Conservation (phyloP, 352 stramenopile genomes). For the Ochromonadaceae sp. region DNA sequence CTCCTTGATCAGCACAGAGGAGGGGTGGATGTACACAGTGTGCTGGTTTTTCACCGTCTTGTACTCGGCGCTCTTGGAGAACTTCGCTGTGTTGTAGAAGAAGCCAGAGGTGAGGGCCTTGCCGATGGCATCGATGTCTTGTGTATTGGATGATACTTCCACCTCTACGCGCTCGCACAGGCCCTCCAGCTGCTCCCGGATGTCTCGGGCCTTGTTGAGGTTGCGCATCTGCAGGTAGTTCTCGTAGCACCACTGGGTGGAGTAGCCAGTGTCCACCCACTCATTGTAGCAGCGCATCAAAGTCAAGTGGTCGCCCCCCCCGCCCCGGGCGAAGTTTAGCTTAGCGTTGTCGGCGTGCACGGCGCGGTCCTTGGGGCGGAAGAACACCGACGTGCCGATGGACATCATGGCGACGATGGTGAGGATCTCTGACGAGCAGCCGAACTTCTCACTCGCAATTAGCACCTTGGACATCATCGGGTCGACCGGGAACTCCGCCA, state of each 20-base stretch:
- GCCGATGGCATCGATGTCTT: conserved; percentile 71
- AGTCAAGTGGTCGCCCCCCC: conserved; percentile 89
- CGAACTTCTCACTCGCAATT: conserved; percentile 71
- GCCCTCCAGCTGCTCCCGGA: conserved; percentile 93
- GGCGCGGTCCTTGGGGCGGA: conserved; percentile 93
- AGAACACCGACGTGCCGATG: conserved; percentile 95
- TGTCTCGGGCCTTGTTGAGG: conserved; percentile 92
- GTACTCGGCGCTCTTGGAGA: conserved; percentile 88
- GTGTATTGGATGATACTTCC: conserved; percentile 54
- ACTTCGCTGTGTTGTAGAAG: conserved; percentile 97
- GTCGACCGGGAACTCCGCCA: conserved; percentile 87
- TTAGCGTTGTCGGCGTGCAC: conserved; percentile 95
- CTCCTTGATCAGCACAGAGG: conserved; percentile 67
- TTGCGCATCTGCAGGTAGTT: conserved; percentile 89
- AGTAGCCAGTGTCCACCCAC: conserved; percentile 95
- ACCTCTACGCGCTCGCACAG: conserved; percentile 98
- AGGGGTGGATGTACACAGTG: conserved; percentile 95
- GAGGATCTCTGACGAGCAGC: conserved; percentile 78
- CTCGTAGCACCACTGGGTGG: conserved; percentile 71
- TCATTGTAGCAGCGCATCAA: conserved; percentile 93
- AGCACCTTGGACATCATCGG: conserved; percentile 85
- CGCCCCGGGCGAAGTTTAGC: conserved; percentile 89
- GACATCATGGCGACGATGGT: conserved; percentile 95
- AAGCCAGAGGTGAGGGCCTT: conserved; percentile 89
- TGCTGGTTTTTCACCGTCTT: conserved; percentile 94